Conservation (phyloP, 768 basidiomycete species). For the Naganishia friedmannii region DNA sequence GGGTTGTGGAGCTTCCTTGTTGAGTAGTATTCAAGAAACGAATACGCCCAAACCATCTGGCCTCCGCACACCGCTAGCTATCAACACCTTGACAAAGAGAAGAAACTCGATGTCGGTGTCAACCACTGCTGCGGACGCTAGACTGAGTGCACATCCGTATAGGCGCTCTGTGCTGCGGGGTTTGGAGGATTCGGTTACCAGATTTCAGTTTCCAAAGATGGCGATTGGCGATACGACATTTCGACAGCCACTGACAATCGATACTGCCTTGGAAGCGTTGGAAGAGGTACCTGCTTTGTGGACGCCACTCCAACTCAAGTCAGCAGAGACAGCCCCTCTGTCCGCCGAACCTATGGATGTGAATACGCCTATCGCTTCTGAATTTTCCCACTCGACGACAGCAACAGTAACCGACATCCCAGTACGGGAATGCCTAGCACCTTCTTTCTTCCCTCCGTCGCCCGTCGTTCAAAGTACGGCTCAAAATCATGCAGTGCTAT, state of each 20-base stretch:
- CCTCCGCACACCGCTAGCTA: constrained; percentile 6
- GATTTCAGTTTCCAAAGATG: constrained; percentile 26
- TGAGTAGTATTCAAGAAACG: constrained; percentile 14
- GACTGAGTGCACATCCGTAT: constrained; percentile 19
- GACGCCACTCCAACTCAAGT: neutral
- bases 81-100: neutral
- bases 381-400: neutral
- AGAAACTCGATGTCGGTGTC: neutral
- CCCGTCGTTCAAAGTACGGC: neutral
- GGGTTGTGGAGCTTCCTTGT: constrained; percentile 10
- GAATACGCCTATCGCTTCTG: neutral
- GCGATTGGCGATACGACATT: neutral
- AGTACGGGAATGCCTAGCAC: neutral
- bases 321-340: neutral
- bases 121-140: neutral
- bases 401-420: neutral
- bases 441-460: constrained; percentile 11
- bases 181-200: constrained; percentile 28
- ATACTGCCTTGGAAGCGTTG: neutral
- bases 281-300: neutral
- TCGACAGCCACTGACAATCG: neutral
- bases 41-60: neutral
- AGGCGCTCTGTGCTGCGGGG: neutral
- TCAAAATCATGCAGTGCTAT: too few species aligned
- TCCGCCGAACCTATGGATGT: constrained; percentile 13